Evolutionary conservation across 306 rosid genomes (phyloP).

Genomic region (Psophocarpus tetragonolobus): DNA sequence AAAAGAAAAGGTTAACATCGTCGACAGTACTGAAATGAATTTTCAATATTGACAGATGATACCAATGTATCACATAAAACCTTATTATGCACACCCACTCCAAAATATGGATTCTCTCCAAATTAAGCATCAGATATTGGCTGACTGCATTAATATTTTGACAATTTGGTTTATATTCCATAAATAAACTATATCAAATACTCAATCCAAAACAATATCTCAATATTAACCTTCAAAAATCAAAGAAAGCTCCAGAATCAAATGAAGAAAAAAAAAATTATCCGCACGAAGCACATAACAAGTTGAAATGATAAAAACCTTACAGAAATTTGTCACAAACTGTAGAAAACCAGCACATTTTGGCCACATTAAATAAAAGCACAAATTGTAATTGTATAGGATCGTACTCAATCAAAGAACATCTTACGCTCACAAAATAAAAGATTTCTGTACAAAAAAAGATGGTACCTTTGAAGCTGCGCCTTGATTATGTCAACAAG

Average conservation of each 20-base stretch:
- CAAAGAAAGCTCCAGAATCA: neutral
- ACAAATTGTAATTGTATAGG: neutral
- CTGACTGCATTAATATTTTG: neutral
- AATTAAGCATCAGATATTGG: neutral
- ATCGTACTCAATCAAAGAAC: slow-evolving; percentile 16
- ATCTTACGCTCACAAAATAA: slow-evolving; percentile 1
- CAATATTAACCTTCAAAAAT: neutral
- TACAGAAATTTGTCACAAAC: neutral
- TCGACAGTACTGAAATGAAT: neutral
- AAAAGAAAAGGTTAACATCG: neutral
- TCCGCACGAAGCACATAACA: neutral
- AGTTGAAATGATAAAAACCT: neutral
- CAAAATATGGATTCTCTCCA: neutral
- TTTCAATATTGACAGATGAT: neutral
- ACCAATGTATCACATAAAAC: neutral
- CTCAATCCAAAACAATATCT: neutral
- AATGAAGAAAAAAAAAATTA: neutral
- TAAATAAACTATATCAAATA: neutral
- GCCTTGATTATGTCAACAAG: slow-evolving; percentile 97
- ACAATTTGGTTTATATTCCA: neutral
- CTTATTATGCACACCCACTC: neutral
- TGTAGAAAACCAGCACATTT: neutral
- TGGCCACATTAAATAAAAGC: neutral
- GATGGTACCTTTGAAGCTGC: slow-evolving; percentile 80
- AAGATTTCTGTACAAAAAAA: slow-evolving; percentile 1